phyloP scores from a whole-genome alignment of 768 basidiomycete species.

The button mushroom (Agaricus bisporus) region DNA sequence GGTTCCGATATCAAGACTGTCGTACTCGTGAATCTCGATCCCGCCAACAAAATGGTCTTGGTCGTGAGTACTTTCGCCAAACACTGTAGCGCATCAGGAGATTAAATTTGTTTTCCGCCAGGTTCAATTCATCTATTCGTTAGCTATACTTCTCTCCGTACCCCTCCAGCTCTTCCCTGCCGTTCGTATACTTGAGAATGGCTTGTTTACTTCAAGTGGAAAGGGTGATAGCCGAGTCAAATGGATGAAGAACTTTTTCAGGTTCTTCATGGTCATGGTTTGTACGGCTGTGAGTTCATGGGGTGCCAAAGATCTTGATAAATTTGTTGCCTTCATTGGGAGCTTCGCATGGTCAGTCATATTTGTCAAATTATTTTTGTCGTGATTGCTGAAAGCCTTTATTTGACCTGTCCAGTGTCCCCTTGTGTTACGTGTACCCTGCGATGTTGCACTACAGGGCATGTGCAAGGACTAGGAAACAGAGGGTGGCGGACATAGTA shows the following conservation, averaged over 20 bases:
- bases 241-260: slow-evolving; percentile 94
- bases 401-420: slow-evolving; percentile 51
- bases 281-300: slow-evolving; percentile 80
- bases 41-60: slow-evolving; percentile 81
- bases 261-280: slow-evolving; percentile 66
- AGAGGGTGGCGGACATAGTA: slow-evolving; percentile 63
- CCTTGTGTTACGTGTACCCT: slow-evolving; percentile 91
- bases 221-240: slow-evolving; percentile 79
- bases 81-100: not conserved
- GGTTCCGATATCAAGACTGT: slow-evolving; percentile 87
- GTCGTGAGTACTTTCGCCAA: slow-evolving; percentile 44
- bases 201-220: slow-evolving; percentile 82
- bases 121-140: slow-evolving; percentile 85
- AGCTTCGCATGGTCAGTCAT: slow-evolving; percentile 83
- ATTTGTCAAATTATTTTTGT: not conserved
- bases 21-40: slow-evolving; percentile 89
- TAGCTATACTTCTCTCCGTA: slow-evolving; percentile 87
- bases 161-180: slow-evolving; percentile 98
- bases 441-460: slow-evolving; percentile 89
- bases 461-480: slow-evolving; percentile 63
- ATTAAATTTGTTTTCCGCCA: slow-evolving; percentile 16
- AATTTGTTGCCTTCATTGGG: slow-evolving; percentile 91
- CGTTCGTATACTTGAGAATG: slow-evolving; percentile 95
- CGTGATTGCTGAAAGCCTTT: not conserved
- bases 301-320: slow-evolving; percentile 88